Evolutionary conservation across 2,329 filamentous ascomycete species (phyloP).

Genomic region (Aspergillus fructus): DNA sequence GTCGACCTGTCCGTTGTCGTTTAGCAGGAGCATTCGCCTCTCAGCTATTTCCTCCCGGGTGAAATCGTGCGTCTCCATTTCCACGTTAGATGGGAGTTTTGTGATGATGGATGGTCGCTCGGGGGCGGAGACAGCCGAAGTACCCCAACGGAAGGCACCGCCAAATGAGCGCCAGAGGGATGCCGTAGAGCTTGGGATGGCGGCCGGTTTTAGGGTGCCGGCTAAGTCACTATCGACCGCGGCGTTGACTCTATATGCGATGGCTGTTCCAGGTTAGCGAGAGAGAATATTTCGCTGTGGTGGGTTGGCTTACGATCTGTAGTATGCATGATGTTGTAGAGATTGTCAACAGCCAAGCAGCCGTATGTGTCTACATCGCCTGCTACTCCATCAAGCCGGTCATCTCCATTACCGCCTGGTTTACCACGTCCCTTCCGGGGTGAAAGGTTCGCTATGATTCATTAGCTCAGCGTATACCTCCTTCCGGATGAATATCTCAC

Average conservation of each 20-base stretch:
- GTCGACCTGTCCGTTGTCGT: conserved; percentile 96
- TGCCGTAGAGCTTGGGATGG: conserved; percentile 71
- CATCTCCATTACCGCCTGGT: conserved; percentile 66
- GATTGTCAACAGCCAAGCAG: conserved; percentile 89
- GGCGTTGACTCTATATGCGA: conserved; percentile 89
- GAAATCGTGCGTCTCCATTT: conserved; percentile 95
- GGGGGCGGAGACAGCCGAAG: conserved; percentile 68
- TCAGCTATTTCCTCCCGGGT: conserved; percentile 88
- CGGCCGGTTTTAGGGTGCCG: conserved; percentile 70
- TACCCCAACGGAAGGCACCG: conserved; percentile 60
- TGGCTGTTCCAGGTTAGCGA: conserved; percentile 57
- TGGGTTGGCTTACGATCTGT: conserved; percentile 54
- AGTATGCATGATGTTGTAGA: conserved; percentile 87
- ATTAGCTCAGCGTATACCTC: conserved; percentile 12
- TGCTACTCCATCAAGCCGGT: conserved; percentile 63
- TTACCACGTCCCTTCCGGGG: conserved; percentile 77
- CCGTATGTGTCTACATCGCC: conserved; percentile 80
- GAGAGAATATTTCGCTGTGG: conserved; percentile 14
- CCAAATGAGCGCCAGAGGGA: conserved; percentile 66
- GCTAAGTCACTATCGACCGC: conserved; percentile 82
- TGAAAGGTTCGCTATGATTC: conserved; percentile 56
- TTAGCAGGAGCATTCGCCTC: conserved; percentile 80
- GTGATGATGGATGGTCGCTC: conserved; percentile 57
- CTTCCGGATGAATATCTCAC: conserved; percentile 19
- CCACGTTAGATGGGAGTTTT: conserved; percentile 68